Evolutionary conservation across 2,329 filamentous ascomycete genomes (phyloP).

Genomic region (Aspergillus pseudonomiae): DNA sequence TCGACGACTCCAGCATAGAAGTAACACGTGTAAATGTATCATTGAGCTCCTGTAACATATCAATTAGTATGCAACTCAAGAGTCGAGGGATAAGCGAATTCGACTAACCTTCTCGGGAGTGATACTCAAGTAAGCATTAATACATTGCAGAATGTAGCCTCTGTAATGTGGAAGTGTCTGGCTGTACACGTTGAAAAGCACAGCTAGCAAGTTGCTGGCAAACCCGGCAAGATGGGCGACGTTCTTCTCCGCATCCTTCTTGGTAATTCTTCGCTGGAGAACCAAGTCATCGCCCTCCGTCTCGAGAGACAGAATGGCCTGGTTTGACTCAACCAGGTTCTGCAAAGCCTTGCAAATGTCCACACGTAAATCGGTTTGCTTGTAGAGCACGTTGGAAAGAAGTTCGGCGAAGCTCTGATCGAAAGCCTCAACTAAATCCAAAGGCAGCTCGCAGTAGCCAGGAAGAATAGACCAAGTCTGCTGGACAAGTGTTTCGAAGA

Average conservation of each 20-base stretch:
- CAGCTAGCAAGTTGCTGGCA: slow-evolving; percentile 85
- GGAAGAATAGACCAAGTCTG: slow-evolving; percentile 94
- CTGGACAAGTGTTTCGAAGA: slow-evolving; percentile 93
- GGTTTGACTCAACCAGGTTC: slow-evolving; percentile 87
- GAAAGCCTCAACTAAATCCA: slow-evolving; percentile 76
- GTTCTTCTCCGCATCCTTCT: slow-evolving; percentile 74
- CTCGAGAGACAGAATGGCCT: slow-evolving; percentile 73
- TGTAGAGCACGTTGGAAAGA: slow-evolving; percentile 87
- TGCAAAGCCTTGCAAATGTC: slow-evolving; percentile 87
- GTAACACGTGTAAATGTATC: slow-evolving; percentile 88
- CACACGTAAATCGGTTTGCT: slow-evolving; percentile 82
- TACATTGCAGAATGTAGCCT: slow-evolving; percentile 87
- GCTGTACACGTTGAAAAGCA: slow-evolving; percentile 98
- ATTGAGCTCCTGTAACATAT: slow-evolving; percentile 65
- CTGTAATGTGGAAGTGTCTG: slow-evolving; percentile 92
- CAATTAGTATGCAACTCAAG: slow-evolving; percentile 2
- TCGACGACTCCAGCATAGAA: slow-evolving; percentile 74
- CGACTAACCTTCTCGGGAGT: slow-evolving; percentile 62
- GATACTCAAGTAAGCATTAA: slow-evolving; percentile 92
- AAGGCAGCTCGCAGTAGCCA: slow-evolving; percentile 89
- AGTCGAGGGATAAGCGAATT: background rate
- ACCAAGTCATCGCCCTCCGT: slow-evolving; percentile 71
- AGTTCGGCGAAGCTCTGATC: slow-evolving; percentile 89
- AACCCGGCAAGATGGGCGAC: slow-evolving; percentile 78
- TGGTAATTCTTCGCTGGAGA: slow-evolving; percentile 76